Conservation (phyloP, 768 basidiomycete species). For the Termitomyces eurrhizus region DNA sequence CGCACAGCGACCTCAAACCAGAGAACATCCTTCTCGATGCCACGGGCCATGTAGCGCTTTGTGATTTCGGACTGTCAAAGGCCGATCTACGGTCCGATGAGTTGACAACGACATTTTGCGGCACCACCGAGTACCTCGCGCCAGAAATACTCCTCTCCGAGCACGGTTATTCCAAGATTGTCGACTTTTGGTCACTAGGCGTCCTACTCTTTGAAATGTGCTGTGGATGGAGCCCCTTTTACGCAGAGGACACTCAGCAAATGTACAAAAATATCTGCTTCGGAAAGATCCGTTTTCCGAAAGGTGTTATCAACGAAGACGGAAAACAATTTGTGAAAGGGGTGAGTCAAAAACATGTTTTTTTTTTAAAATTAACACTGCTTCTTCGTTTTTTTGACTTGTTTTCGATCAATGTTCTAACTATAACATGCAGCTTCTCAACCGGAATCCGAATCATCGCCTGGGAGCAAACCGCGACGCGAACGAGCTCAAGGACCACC, state of each 20-base stretch:
- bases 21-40: slow-evolving; percentile 98
- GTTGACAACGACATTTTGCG: slow-evolving; percentile 98
- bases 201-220: slow-evolving; percentile 99
- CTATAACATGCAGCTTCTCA: slow-evolving; percentile 66
- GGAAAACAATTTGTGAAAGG: slow-evolving; percentile 99
- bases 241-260: slow-evolving; percentile 98
- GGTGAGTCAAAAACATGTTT: slow-evolving; percentile 45
- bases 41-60: slow-evolving; percentile 96
- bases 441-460: slow-evolving; percentile 97
- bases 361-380: background rate
- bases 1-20: slow-evolving; percentile 84
- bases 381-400: slow-evolving; percentile 3
- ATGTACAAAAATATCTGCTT: slow-evolving; percentile 99
- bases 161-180: slow-evolving; percentile 96
- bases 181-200: slow-evolving; percentile 97
- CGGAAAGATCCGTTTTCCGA: slow-evolving; percentile 97
- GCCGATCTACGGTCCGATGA: slow-evolving; percentile 91
- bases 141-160: slow-evolving; percentile 99
- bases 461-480: slow-evolving; percentile 89
- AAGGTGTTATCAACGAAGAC: slow-evolving; percentile 94
- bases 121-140: slow-evolving; percentile 97
- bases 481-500: slow-evolving; percentile 91
- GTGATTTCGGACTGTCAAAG: slow-evolving; percentile 98
- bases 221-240: slow-evolving; percentile 99
- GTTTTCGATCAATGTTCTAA: slow-evolving; percentile 1